phyloP scores from a whole-genome alignment of 257 asterid species.

The Striga asiatica region DNA sequence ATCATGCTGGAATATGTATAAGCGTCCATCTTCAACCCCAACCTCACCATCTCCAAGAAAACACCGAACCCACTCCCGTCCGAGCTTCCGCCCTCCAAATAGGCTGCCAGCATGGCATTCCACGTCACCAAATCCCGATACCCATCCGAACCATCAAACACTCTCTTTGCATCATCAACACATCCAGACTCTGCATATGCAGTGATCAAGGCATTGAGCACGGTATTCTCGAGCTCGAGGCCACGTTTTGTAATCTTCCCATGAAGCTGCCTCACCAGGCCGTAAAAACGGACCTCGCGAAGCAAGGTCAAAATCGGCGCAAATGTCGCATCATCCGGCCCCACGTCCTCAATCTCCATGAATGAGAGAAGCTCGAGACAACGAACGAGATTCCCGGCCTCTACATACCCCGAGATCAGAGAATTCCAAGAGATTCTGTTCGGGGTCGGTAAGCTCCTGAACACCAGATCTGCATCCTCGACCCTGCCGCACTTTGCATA shows the following conservation, averaged over 20 bases:
- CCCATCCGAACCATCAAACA: constrained; percentile 41
- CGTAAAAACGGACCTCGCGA: constrained; percentile 25
- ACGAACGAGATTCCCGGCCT: constrained; percentile 25
- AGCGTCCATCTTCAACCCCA: constrained; percentile 42
- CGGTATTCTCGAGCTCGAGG: constrained; percentile 44
- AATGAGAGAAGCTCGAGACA: constrained; percentile 36
- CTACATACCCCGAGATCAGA: constrained; percentile 68
- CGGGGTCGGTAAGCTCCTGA: constrained; percentile 43
- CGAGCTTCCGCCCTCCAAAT: constrained; percentile 33
- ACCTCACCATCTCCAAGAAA: constrained; percentile 53
- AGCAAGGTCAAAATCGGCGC: constrained; percentile 68
- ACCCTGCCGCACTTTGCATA: constrained; percentile 54
- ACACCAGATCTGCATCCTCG: constrained; percentile 50
- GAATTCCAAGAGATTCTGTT: constrained; percentile 82
- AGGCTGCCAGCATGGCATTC: constrained; percentile 82
- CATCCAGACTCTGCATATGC: constrained; percentile 61
- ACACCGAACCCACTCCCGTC: constrained; percentile 36
- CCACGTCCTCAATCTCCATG: constrained; percentile 52
- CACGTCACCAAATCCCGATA: constrained; percentile 61
- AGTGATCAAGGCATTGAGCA: constrained; percentile 56
- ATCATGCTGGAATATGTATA: constrained; percentile 57
- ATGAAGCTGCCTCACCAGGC: constrained; percentile 50
- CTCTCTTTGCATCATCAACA: constrained; percentile 35
- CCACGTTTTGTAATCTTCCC: constrained; percentile 58
- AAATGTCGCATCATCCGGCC: constrained; percentile 67